Conservation (phyloP, 2,329 filamentous ascomycete genomes). For the Talaromyces sp. region DNA sequence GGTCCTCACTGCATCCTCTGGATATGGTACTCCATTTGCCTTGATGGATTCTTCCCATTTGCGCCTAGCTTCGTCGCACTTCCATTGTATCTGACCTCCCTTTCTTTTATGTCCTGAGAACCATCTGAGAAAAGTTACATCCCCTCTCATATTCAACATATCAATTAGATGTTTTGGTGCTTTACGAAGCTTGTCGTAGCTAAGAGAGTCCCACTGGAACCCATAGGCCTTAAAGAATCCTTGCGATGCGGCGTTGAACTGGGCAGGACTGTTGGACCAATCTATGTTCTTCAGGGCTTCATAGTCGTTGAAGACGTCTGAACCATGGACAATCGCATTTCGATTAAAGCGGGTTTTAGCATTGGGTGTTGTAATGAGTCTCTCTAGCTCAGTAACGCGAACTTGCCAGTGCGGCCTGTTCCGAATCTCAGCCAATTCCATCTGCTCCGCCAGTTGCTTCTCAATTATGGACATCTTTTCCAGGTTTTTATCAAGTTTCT, state of each 20-base stretch:
- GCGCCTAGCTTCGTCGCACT: background rate
- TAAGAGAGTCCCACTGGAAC: background rate
- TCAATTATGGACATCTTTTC: background rate
- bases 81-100: background rate
- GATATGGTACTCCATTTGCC: background rate
- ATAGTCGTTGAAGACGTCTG: background rate
- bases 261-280: background rate
- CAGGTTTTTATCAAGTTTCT: slow-evolving; percentile 1
- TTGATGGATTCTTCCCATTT: background rate
- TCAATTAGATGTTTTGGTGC: background rate
- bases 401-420: background rate
- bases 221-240: background rate
- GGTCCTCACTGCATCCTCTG: background rate
- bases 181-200: background rate
- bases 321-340: background rate
- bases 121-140: background rate
- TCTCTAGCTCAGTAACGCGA: background rate
- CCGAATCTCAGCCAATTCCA: background rate
- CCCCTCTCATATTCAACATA: background rate
- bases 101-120: background rate
- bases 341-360: background rate
- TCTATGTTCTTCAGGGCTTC: background rate
- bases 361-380: background rate
- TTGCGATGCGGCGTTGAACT: background rate
- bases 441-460: background rate